Base-by-base conservation (phyloP, 768 basidiomycete genomes). In the Guyanaporus albipodus region DNA sequence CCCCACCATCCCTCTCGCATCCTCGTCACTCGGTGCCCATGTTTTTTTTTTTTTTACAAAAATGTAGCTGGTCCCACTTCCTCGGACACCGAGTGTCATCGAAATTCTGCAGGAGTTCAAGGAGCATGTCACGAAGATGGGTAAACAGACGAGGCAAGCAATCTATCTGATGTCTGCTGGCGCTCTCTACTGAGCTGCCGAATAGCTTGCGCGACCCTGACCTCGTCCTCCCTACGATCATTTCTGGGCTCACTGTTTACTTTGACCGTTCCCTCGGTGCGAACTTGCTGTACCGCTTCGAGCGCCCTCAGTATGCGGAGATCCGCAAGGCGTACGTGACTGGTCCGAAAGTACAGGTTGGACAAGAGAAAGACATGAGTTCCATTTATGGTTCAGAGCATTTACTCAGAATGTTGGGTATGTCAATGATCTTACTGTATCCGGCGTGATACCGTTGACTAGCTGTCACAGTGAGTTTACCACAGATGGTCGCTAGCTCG, bases 331-430 rank as follows among this genome's bases (percentile, higher is more conserved):
- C 69, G 51, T 89, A 83, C 54, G 79, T 83, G 51, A 90, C 88
- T 7, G 87, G 85, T 1, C 82, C 75, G 38, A 76, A 82, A 40
- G 86, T 89, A 22, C 68, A 76, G 40, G 72, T 84, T 10, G 77
- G 73, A 6, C 73, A 82, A 51, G 89, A 91, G 61, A 86, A 82
- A 64, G 84, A 90, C 58, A 90, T 96, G 85, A 91, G 89, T 61
- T 71, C 79, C 42, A 75, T 97, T 7, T 98, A 98, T 58, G 96
- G 95, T 1, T 93, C 90, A 6, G 95, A 98, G 61, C 96, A 99
- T 67, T 64, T 99, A 4, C 63, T 97, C 50, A 73, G 95, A 42
- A 85, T 98, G 80, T 72, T 98, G 44, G 95, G 95, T 95, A 52
- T 47, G 80, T 74, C 15, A 23, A 8, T 33, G 8, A 8, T 10